Evolutionary conservation across 495 filamentous ascomycete genomes (phyloP).

Genomic region (Physcia stellaris): DNA sequence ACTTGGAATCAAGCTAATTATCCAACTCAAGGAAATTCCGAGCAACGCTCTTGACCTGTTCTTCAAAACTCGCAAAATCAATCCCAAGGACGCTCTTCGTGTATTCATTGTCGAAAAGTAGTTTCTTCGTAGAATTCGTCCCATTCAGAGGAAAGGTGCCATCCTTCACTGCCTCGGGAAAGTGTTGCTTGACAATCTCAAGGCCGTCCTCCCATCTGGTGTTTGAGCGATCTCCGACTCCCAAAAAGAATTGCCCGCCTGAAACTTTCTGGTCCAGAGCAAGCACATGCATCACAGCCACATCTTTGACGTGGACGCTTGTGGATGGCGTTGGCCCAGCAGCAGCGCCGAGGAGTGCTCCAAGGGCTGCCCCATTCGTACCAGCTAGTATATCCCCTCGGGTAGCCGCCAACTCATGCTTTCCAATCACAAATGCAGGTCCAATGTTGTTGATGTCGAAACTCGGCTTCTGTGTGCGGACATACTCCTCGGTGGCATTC

Average conservation of each 20-base stretch:
- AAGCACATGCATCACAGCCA: neutral
- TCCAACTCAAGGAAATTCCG: neutral
- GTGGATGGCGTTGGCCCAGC: too few species aligned
- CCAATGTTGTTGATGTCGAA: conserved; percentile 20
- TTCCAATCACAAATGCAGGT: conserved; percentile 21
- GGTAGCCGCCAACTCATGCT: conserved; percentile 18
- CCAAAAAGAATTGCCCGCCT: conserved; percentile 12
- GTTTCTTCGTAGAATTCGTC: conserved; percentile 19
- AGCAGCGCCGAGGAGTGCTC: too few species aligned
- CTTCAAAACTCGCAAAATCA: conserved; percentile 29
- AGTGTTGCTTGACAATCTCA: conserved; percentile 24
- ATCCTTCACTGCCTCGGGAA: conserved; percentile 28
- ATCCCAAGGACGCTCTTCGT: conserved; percentile 35
- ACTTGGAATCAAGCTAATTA: too few species aligned
- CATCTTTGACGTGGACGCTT: too few species aligned
- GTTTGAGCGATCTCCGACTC: conserved; percentile 16
- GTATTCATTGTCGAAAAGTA: conserved; percentile 26
- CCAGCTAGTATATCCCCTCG: conserved; percentile 12
- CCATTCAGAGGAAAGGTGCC: conserved; percentile 26
- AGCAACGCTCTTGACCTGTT: conserved; percentile 30
- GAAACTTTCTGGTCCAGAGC: too few species aligned
- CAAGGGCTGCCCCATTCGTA: conserved; percentile 1
- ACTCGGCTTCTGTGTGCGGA: conserved; percentile 14
- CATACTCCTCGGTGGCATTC: conserved; percentile 19
- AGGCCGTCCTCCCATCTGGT: conserved; percentile 32